phyloP scores from a whole-genome alignment of 129 eudicot species.

The Scalesia atractyloides region DNA sequence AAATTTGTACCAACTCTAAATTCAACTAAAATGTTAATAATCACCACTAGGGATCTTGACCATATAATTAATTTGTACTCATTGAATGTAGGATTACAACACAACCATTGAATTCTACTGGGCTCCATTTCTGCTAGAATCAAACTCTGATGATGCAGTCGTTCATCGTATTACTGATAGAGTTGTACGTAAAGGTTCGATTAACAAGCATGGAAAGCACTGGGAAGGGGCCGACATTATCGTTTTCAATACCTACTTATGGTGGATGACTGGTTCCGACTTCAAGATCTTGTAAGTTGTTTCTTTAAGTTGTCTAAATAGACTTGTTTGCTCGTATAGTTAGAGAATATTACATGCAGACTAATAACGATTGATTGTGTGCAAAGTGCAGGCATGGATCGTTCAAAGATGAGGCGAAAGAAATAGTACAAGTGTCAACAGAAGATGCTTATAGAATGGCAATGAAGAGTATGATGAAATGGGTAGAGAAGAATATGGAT shows the following conservation, averaged over 20 bases:
- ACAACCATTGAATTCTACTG: constrained; percentile 96
- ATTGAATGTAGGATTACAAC: constrained; percentile 61
- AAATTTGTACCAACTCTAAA: too few species aligned
- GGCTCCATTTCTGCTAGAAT: constrained; percentile 96
- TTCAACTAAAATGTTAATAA: too few species aligned
- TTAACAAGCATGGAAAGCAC: constrained; percentile 71
- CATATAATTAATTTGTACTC: not conserved
- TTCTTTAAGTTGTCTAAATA: not conserved
- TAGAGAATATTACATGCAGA: not conserved
- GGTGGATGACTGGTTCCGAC: constrained; percentile 94
- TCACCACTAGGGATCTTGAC: not conserved
- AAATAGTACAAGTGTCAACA: constrained; percentile 64
- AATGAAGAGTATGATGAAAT: constrained; percentile 81
- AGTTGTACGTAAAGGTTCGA: constrained; percentile 81
- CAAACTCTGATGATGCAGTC: constrained; percentile 83
- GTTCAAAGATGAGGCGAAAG: constrained; percentile 69
- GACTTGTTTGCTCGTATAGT: not conserved
- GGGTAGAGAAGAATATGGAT: constrained; percentile 83
- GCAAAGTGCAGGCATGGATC: constrained; percentile 72
- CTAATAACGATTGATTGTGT: not conserved
- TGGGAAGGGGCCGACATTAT: constrained; percentile 92
- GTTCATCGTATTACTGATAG: constrained; percentile 73
- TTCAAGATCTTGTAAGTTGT: constrained; percentile 75
- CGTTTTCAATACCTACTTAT: constrained; percentile 88
- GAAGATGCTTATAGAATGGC: constrained; percentile 86